These are phyloP conservation scores for Meira miltonrushii DNA, from an alignment of 1,284 basidiomycete species.

Conservation along the genomic window DNA sequence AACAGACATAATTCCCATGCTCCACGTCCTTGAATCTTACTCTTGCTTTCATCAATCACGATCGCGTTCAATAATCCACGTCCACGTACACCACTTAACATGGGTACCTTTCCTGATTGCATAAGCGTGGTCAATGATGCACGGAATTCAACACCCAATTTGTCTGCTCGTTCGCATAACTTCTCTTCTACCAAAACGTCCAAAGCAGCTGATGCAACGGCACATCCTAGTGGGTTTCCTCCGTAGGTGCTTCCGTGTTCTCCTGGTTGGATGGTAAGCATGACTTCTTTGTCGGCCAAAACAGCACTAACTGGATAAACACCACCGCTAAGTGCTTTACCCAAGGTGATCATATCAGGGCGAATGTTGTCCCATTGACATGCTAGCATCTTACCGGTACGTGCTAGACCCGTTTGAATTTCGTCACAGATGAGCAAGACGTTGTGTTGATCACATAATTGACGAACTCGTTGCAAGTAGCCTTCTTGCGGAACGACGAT, in stretches of 20 bases:
- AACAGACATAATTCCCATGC: slow-evolving; percentile 95
- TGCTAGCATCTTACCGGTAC: slow-evolving; percentile 55
- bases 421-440: slow-evolving; percentile 94
- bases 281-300: slow-evolving; percentile 78
- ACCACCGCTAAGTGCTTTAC: slow-evolving; percentile 93
- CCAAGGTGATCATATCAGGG: slow-evolving; percentile 87
- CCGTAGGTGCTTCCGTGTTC: slow-evolving; percentile 83
- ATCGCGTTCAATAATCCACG: slow-evolving; percentile 87
- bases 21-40: slow-evolving; percentile 68
- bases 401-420: slow-evolving; percentile 72
- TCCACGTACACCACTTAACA: slow-evolving; percentile 69
- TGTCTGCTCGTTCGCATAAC: slow-evolving; percentile 70
- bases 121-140: slow-evolving; percentile 27
- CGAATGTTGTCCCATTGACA: slow-evolving; percentile 74
- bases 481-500: slow-evolving; percentile 88
- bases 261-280: slow-evolving; percentile 92
- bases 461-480: slow-evolving; percentile 72
- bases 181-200: slow-evolving; percentile 81
- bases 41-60: slow-evolving; percentile 80
- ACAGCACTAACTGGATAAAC: slow-evolving; percentile 96
- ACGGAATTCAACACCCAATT: slow-evolving; percentile 73
- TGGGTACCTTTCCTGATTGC: slow-evolving; percentile 56
- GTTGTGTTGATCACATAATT: slow-evolving; percentile 86
- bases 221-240: slow-evolving; percentile 90
- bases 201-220: slow-evolving; percentile 85